Base-by-base conservation (phyloP, 1,284 basidiomycete species). In the Cryptococcus sp. region DNA sequence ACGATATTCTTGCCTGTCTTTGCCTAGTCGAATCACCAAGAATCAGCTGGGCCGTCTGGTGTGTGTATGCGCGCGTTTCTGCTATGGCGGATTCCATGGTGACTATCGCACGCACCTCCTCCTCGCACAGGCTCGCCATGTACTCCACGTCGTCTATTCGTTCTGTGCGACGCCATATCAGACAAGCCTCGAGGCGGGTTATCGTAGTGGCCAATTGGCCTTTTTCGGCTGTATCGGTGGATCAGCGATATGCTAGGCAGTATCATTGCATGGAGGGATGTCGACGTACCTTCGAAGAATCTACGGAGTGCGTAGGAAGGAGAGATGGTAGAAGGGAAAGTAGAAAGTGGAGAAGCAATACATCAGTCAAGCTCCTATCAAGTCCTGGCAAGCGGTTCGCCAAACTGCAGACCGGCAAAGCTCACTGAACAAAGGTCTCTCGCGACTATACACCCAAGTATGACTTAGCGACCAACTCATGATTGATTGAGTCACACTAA, bases 151-250 rank as follows among this genome's bases (percentile, higher is more conserved):
- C 70, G 19, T 78, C 73, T 3, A 77, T 63, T 11, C 59, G 50
- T 22, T 65, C 62, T 13, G 64, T 69, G 17, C 77, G 53, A 19
- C 77, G 59, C 73, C 74, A 77, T 1, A 61, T 15, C 16, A 78
- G 25, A 41, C 70, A 71, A 20, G 56, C 57, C 60, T 77, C 75
- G 10, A 78, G 56, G 1, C 73, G 56, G 15, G 59, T 60, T 38
- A 71, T 73, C 3, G 72, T 64, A 1, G 64, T 63, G 10, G 45
- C 25, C 15, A 67, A 20, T 31, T 74, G 68, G 10, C 61, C 60
- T 45, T 72, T 72, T 11, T 62, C 68, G 0, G 65, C 72, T 73
- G 44, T 44, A 60, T 27, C 27, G 17, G 27, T 40, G 31, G 16
- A 17, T 19, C 22, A 17, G n/a, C 39, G 22, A 47, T n/a, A 40